These are phyloP conservation scores for Canavalia gladiata DNA, from an alignment of 306 rosid genomes.

Conservation along the genomic window DNA sequence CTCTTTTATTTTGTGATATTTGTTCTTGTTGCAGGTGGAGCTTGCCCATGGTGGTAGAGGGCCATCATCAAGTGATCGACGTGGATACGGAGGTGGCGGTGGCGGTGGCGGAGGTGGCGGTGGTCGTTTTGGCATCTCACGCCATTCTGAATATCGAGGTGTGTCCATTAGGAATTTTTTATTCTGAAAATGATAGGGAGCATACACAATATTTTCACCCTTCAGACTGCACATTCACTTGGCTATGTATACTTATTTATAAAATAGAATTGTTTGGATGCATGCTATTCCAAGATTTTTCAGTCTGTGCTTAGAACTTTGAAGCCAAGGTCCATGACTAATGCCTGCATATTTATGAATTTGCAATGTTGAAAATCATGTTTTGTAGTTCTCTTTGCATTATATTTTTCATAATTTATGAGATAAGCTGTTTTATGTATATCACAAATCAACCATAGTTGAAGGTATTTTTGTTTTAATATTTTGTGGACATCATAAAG, in stretches of 20 bases:
- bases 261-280: background rate
- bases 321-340: background rate
- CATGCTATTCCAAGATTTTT: background rate
- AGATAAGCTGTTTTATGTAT: background rate
- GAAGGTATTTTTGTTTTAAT: background rate
- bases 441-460: background rate
- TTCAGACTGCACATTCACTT: conserved; percentile 1
- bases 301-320: background rate
- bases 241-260: background rate
- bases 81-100: conserved; percentile 68
- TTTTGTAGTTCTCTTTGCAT: conserved; percentile 18
- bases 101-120: conserved; percentile 65
- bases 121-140: conserved; percentile 85
- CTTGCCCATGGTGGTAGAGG: conserved; percentile 99
- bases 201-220: background rate
- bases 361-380: conserved; percentile 1
- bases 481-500: background rate
- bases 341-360: background rate
- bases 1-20: conserved; percentile 19
- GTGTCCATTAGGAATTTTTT: conserved; percentile 3
- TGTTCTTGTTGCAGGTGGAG: conserved; percentile 75
- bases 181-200: background rate
- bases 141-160: conserved; percentile 99
- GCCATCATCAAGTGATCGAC: conserved; percentile 92
- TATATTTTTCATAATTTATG: background rate